phyloP scores from a whole-genome alignment of 495 filamentous ascomycete species.

The Extremus antarcticus region DNA sequence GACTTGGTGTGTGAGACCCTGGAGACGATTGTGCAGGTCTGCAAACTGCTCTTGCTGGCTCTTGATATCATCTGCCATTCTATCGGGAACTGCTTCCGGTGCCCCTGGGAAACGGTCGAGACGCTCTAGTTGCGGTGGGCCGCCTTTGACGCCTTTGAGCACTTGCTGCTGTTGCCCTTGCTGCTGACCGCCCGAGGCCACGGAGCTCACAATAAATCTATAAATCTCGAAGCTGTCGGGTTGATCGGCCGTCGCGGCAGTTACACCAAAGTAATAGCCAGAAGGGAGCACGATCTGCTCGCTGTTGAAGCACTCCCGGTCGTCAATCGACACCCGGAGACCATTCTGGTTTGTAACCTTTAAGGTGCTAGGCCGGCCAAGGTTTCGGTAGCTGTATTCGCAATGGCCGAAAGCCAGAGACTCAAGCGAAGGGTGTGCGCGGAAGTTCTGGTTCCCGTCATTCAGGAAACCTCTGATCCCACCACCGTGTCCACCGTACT shows the following conservation, averaged over 20 bases:
- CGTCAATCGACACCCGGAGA: constrained; percentile 72
- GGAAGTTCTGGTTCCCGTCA: constrained; percentile 76
- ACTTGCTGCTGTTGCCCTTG: constrained; percentile 30
- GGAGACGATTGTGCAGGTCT: constrained; percentile 71
- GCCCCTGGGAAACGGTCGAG: constrained; percentile 26
- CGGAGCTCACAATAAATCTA: constrained; percentile 56
- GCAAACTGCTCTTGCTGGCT: constrained; percentile 53
- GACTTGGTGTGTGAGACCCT: constrained; percentile 61
- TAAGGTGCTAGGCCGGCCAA: constrained; percentile 69
- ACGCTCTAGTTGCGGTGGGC: constrained; percentile 19
- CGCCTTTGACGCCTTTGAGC: no score
- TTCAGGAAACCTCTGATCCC: constrained; percentile 87
- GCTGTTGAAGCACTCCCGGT: constrained; percentile 71
- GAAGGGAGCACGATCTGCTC: constrained; percentile 65
- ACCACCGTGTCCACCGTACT: constrained; percentile 61
- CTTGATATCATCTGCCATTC: constrained; percentile 23
- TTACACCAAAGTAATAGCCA: constrained; percentile 78
- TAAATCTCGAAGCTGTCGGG: constrained; percentile 92
- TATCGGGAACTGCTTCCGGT: constrained; percentile 12
- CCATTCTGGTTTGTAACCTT: constrained; percentile 55
- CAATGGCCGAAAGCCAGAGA: constrained; percentile 89
- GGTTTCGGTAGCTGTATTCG: constrained; percentile 80
- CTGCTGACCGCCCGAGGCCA: constrained; percentile 14
- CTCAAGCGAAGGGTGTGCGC: constrained; percentile 65
- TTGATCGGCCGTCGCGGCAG: constrained; percentile 76